These are phyloP conservation scores for Silene vulgaris DNA, from an alignment of 179 eudicot genomes.

Conservation along the genomic window DNA sequence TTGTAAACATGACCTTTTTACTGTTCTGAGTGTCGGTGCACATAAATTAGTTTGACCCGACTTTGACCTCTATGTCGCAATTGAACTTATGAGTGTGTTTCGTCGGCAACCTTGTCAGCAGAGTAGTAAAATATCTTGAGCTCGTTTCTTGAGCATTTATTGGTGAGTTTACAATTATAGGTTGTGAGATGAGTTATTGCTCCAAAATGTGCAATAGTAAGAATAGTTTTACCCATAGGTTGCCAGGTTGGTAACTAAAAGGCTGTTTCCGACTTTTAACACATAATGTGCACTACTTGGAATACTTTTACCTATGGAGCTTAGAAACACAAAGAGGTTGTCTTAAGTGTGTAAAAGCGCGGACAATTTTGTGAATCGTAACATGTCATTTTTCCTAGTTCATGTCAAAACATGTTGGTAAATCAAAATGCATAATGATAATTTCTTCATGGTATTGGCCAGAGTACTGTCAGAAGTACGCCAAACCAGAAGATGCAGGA, in stretches of 20 bases:
- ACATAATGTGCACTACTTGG: background rate
- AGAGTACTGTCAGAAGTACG: slow-evolving; percentile 85
- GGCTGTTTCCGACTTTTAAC: background rate
- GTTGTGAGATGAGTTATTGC: background rate
- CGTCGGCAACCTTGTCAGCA: no score
- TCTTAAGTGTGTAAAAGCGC: background rate
- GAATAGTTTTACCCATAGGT: background rate
- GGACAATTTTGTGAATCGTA: no score
- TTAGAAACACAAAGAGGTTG: background rate
- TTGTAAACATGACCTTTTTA: no score
- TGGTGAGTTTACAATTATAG: background rate
- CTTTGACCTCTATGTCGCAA: no score
- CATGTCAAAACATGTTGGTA: slow-evolving; percentile 6
- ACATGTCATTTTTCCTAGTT: background rate
- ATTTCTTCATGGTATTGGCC: slow-evolving; percentile 15
- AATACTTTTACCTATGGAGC: background rate
- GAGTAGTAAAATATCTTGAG: no score
- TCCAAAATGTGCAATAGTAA: slow-evolving; percentile 4
- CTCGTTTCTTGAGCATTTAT: background rate
- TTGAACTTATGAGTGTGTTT: no score
- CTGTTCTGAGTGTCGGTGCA: no score
- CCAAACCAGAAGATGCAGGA: slow-evolving; percentile 85
- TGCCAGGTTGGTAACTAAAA: background rate
- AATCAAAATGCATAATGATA: slow-evolving; percentile 8
- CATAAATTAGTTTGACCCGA: no score